Evolutionary conservation across 371 early-diverging fungal species (phyloP).

Genomic region (Zychaea mexicana): DNA sequence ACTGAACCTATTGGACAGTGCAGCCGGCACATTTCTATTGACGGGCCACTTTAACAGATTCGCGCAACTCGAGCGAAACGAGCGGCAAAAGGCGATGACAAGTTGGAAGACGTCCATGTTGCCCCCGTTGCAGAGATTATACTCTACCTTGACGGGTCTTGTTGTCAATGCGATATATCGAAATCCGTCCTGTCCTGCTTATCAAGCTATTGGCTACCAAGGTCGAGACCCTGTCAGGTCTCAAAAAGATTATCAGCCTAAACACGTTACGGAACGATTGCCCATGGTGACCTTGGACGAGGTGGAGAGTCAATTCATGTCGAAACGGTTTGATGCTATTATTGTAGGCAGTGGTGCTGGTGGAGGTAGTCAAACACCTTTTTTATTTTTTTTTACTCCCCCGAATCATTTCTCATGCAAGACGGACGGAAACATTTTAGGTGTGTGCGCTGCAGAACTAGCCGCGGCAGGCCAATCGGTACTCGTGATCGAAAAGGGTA

Average conservation of each 20-base stretch:
- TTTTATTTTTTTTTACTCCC: too few relatives aligned
- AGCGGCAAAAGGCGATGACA: not conserved
- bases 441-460: conserved; percentile 65
- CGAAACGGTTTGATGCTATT: conserved; percentile 52
- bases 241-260: conserved; percentile 13
- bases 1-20: not conserved
- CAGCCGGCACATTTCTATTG: not conserved
- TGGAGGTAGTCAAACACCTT: conserved; percentile 49
- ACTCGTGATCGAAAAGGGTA: conserved; percentile 71
- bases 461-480: conserved; percentile 64
- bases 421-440: conserved; percentile 1
- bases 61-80: not conserved
- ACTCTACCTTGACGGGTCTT: not conserved
- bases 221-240: conserved; percentile 16
- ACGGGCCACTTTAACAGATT: not conserved
- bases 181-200: not conserved
- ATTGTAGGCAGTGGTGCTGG: conserved; percentile 76
- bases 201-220: not conserved
- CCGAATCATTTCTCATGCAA: too few relatives aligned
- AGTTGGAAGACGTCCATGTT: not conserved
- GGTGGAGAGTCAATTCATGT: conserved; percentile 5
- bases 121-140: not conserved
- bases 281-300: conserved; percentile 19
- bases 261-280: conserved; percentile 14
- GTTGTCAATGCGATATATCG: not conserved